Base-by-base conservation (phyloP, 176 grass and related monocot species). In the Neostapfia colusana region DNA sequence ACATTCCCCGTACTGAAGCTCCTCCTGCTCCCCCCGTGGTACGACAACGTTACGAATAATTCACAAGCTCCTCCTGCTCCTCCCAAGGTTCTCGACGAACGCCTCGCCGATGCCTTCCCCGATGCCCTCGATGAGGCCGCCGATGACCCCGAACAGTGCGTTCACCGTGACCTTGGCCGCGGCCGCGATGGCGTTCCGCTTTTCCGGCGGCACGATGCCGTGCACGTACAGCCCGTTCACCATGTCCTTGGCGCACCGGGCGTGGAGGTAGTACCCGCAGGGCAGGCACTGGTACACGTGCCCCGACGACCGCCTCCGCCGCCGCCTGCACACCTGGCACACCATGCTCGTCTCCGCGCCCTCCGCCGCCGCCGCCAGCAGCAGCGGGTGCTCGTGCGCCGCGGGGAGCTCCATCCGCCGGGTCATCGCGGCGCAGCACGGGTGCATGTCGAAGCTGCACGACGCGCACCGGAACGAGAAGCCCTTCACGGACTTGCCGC, bases 401-500 rank as follows among this genome's bases (percentile, higher is more conserved):
- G 46, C 87, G 14, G 66, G 77, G 4, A 97, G 86, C 0, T 87
- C 85, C 91, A 93, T 85, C 77, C 76, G 66, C 20, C 46, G 56
- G 7, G 18, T 21, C 91, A 93, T 91, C 6, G 88, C 46, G 10
- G 91, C 90, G 77, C 94, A 97, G 66, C 91, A 97, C 43, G 94
- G 91, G 68, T 93, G 94, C 91, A 97, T 81, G 75, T 86, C 84
- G 66, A 97, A 97, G 70, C 86, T 66, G 89, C 95, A 97, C 53
- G 72, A 67, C 41, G 77, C 84, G 89, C 95, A 97, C 35, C 76
- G 88, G 61, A 75, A 97, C 35, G 75, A 78, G 69, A 84, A 97
- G 13, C 95, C 95, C 63, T 81, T 81, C 10, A 88, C 67, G 15
- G 84, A 4, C 88, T 92, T 92, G 75, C 89, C 82, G 79, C 91